These are phyloP conservation scores for Vanrija pseudolonga DNA, from an alignment of 1,284 basidiomycete species.

Conservation along the genomic window DNA sequence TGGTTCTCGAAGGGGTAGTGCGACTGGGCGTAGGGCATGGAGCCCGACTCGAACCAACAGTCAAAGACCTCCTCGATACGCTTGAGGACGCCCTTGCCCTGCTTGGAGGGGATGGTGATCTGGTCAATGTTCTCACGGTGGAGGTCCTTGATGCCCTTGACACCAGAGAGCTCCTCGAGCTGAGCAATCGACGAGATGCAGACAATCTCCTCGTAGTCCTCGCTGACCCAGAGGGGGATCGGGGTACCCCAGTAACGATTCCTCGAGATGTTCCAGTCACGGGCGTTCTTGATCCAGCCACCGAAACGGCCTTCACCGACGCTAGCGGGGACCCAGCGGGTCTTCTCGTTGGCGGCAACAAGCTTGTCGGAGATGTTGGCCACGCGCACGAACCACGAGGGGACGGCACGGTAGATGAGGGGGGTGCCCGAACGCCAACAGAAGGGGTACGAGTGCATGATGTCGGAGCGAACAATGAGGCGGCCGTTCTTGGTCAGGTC, in stretches of 20 bases:
- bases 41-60: constrained; percentile 99
- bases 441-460: constrained; percentile 92
- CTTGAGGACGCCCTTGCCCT: constrained; percentile 84
- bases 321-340: constrained; percentile 89
- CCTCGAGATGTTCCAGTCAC: constrained; percentile 99
- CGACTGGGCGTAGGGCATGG: constrained; percentile 97
- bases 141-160: constrained; percentile 80
- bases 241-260: constrained; percentile 99
- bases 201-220: constrained; percentile 89
- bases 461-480: constrained; percentile 79
- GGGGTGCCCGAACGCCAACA: constrained; percentile 97
- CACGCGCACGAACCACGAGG: constrained; percentile 93
- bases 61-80: constrained; percentile 97
- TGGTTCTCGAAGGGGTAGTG: constrained; percentile 98
- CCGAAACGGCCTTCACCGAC: constrained; percentile 93
- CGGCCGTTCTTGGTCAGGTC: constrained; percentile 81
- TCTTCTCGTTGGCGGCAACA: constrained; percentile 84
- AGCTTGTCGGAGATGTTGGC: constrained; percentile 79
- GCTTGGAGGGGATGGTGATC: constrained; percentile 89
- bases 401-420: constrained; percentile 93
- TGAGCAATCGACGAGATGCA: constrained; percentile 85
- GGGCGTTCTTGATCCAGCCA: constrained; percentile 94
- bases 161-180: constrained; percentile 82
- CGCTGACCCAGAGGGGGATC: constrained; percentile 92
- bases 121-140: constrained; percentile 94